Percentiles rank a stretch among this genome's conserved stretches.
Evolutionary conservation across 1,139 yeast species (phyloP).

Genomic region (Zygotorulaspora mrakii): DNA sequence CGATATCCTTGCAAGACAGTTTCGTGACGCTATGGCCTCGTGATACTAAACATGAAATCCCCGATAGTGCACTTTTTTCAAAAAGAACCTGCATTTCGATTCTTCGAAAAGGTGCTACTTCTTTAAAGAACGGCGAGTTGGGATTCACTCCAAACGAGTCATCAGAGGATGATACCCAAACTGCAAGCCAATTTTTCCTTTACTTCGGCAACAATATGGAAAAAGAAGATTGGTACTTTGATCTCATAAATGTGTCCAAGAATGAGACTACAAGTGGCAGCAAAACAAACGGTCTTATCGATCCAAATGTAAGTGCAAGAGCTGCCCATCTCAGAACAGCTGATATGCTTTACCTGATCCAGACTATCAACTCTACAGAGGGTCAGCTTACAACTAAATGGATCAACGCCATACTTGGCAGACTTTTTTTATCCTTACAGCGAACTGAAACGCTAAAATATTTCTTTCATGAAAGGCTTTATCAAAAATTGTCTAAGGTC

Average conservation of each 20-base stretch:
- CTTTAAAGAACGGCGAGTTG: constrained; percentile 28
- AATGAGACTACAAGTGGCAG: constrained; percentile 19
- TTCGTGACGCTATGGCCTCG: constrained; percentile 88
- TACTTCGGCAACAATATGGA: constrained; percentile 74
- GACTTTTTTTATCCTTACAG: constrained; percentile 73
- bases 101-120: constrained; percentile 40
- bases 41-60: constrained; percentile 38
- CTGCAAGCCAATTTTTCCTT: constrained; percentile 48
- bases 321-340: constrained; percentile 68
- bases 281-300: constrained; percentile 19
- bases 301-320: constrained; percentile 59
- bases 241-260: constrained; percentile 72
- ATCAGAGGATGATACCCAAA: constrained; percentile 10
- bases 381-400: constrained; percentile 82
- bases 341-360: constrained; percentile 70
- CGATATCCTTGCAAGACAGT: constrained; percentile 67
- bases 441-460: constrained; percentile 62
- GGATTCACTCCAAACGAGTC: constrained; percentile 21
- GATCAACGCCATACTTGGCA: constrained; percentile 83
- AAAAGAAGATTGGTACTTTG: constrained; percentile 91
- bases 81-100: constrained; percentile 77
- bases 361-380: constrained; percentile 72
- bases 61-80: constrained; percentile 75
- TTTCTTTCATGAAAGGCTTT: constrained; percentile 54
- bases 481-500: constrained; percentile 69